A percentile compares a stretch with the other conserved stretches of the same genome.
Evolutionary conservation across 1,139 yeast species (phyloP).

Genomic region (Debaryomyces singareniensis): DNA sequence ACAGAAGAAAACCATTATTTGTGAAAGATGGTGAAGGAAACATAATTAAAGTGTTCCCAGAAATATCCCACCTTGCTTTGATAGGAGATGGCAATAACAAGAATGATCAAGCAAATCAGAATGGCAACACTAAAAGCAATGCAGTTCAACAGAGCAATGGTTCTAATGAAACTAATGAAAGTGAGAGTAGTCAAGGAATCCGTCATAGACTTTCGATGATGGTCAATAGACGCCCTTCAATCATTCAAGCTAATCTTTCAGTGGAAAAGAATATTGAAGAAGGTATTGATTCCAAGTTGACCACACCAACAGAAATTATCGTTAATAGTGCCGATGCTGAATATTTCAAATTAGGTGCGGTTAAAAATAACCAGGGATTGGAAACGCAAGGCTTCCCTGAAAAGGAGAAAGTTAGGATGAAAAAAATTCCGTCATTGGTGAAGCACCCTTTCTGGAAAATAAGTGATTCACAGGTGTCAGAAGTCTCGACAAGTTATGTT

Average conservation of each 20-base stretch:
- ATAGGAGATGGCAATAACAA: constrained; percentile 7
- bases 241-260: constrained; percentile 30
- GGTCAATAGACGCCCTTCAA: constrained; percentile 42
- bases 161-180: background rate
- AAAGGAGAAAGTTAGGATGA: constrained; percentile 26
- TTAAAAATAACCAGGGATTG: background rate
- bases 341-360: constrained; percentile 14
- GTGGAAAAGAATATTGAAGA: constrained; percentile 18
- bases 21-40: constrained; percentile 45
- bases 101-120: background rate
- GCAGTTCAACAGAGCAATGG: constrained; percentile 4
- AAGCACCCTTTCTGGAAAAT: constrained; percentile 81
- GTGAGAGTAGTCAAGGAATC: constrained; percentile 11
- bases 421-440: constrained; percentile 46
- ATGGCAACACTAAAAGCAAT: constrained; percentile 1
- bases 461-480: constrained; percentile 68
- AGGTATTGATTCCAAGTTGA: constrained; percentile 30
- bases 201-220: constrained; percentile 33
- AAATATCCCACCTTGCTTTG: constrained; percentile 26
- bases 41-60: constrained; percentile 44
- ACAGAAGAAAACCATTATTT: constrained; percentile 59
- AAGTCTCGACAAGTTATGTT: constrained; percentile 55
- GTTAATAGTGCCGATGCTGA: constrained; percentile 26
- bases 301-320: constrained; percentile 39
- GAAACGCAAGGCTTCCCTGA: constrained; percentile 3